Evolutionary conservation across 495 filamentous ascomycete species (phyloP), one percentile per base, ranked within the genome.

Genomic region (Stereocaulon alpinum): DNA sequence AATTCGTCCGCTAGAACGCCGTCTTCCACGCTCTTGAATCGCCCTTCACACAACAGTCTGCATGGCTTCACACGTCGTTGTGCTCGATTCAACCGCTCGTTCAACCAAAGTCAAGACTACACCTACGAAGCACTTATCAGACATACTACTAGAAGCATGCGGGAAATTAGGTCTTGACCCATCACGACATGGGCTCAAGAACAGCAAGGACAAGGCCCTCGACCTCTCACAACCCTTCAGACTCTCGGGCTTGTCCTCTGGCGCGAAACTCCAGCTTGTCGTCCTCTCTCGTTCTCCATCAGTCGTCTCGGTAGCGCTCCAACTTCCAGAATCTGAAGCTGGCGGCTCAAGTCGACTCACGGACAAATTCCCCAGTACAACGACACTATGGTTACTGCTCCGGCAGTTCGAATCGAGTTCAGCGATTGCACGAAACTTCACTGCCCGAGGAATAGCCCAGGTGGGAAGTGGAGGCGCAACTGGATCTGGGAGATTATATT

Each of bases 221-320:
- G 89, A 96, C 67, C 78, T 97, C 10, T 91, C 90, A 14, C 80
- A 86, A 18, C 83, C 86, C 40, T 86, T 88, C 70, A 86, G 92
- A n/a, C 85, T 92, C 37, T 88, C 91, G 1, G 91, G 91, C 56
- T 83, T 98, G 12, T 76, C 77, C 6, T 80, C 89, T 17, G 93
- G 93, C 32, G 91, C 93, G 29, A 95, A 94, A 64, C 80, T 98
- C 22, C 91, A 98, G 64, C 86, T 97, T 49, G 85, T 95, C n/a
- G 82, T 86, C 61, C 79, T 82, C 55, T 92, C 89, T 32, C 85
- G 82, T 50, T 90, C 89, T 0, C 86, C 91, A 2, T 84, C 89
- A 12, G 84, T 87, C 34, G 84, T 98, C 55, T 87, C 85, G 24
- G 85, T 97, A 24, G 90, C 88, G 6, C 76, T 98, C 20, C 88